These are phyloP conservation scores for Tuber borchii DNA, from an alignment of 495 filamentous ascomycete genomes.

Conservation along the genomic window DNA sequence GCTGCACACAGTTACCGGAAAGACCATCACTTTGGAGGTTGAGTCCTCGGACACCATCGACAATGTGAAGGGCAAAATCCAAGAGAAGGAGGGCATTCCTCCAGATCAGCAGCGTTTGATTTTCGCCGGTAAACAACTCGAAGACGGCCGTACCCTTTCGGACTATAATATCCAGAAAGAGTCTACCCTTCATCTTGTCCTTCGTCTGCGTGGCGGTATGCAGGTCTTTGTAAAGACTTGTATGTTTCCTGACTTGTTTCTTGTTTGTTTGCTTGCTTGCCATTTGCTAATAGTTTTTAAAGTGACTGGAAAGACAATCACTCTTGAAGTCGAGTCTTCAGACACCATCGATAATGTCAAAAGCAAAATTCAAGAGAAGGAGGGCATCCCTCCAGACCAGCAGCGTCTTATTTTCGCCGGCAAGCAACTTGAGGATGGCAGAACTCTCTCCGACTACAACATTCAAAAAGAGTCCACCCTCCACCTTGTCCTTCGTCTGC, in stretches of 20 bases:
- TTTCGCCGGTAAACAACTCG: conserved; percentile 96
- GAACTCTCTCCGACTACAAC: conserved; percentile 95
- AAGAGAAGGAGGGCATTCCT: conserved; percentile 98
- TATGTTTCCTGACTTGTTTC: conserved; percentile 46
- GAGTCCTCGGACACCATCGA: conserved; percentile 97
- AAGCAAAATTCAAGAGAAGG: conserved; percentile 98
- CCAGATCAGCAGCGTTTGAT: conserved; percentile 98
- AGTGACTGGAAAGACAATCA: conserved; percentile 41
- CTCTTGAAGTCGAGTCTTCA: conserved; percentile 60
- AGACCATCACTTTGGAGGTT: conserved; percentile 54
- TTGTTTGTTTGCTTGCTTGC: not conserved
- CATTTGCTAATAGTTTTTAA: conserved; percentile 6
- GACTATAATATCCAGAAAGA: conserved; percentile 99
- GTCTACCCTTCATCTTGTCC: conserved; percentile 88
- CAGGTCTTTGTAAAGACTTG: conserved; percentile 76
- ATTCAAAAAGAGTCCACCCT: conserved; percentile 98
- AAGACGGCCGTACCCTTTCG: conserved; percentile 90
- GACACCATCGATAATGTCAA: conserved; percentile 99
- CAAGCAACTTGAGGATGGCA: conserved; percentile 95
- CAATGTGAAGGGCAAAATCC: conserved; percentile 98
- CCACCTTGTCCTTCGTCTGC: conserved; percentile 91
- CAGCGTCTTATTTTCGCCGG: conserved; percentile 98
- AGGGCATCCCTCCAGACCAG: conserved; percentile 95
- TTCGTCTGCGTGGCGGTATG: conserved; percentile 97
- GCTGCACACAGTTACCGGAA: conserved; percentile 63